Percentiles rank a stretch among this genome's conserved stretches.
phyloP scores from a whole-genome alignment of 495 filamentous ascomycete genomes.

The Podospora didyma region DNA sequence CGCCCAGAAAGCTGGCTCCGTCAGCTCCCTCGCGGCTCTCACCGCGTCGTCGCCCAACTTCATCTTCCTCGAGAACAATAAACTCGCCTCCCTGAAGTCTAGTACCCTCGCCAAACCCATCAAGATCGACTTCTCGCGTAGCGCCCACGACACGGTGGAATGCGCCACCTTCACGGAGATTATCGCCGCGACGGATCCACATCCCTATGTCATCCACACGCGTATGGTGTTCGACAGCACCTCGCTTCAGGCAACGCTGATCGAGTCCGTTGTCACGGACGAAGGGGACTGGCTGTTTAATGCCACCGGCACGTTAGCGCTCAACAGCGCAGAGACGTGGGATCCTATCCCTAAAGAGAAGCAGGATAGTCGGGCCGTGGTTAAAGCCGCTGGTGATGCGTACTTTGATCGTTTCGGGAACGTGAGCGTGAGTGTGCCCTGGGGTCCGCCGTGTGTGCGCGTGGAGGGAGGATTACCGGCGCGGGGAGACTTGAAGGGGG shows the following conservation, averaged over 20 bases:
- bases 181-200: constrained; percentile 34
- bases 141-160: constrained; percentile 25
- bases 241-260: constrained; percentile 26
- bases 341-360: constrained; percentile 27
- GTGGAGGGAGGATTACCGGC: constrained; percentile 32
- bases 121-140: constrained; percentile 18
- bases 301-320: constrained; percentile 30
- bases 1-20: constrained; percentile 11
- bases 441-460: constrained; percentile 30
- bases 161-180: constrained; percentile 49
- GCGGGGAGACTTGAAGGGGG: constrained; percentile 1
- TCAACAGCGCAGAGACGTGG: constrained; percentile 32
- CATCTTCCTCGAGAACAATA: constrained; percentile 18
- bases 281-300: constrained; percentile 40
- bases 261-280: constrained; percentile 35
- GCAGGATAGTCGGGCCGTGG: constrained; percentile 23
- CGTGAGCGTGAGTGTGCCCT: constrained; percentile 29
- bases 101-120: constrained; percentile 13
- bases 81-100: background rate
- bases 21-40: background rate
- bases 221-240: constrained; percentile 22
- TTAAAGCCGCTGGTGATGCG: constrained; percentile 33
- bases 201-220: constrained; percentile 37
- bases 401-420: constrained; percentile 37
- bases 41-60: background rate